Evolutionary conservation across 23 red algal species (phyloP).

Genomic region (Gracilaria vermiculophylla): DNA sequence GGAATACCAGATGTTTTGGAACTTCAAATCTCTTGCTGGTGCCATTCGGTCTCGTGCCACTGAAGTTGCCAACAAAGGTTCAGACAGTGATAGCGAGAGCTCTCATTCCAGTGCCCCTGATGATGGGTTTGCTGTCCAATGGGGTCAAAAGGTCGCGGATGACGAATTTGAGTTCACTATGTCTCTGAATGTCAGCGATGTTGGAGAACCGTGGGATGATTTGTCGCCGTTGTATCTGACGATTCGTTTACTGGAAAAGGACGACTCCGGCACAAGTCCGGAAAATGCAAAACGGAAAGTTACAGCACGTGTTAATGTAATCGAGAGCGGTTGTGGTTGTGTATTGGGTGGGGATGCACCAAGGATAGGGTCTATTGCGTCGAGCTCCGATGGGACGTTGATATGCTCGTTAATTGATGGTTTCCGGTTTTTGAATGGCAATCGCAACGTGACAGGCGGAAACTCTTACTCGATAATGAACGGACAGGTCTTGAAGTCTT

Average conservation of each 20-base stretch:
- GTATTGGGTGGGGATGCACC: constrained; percentile 12
- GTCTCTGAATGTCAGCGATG: background rate
- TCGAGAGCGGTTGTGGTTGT: constrained; percentile 50
- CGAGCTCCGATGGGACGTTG: background rate
- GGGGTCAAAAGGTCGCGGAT: constrained; percentile 11
- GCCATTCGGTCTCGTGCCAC: background rate
- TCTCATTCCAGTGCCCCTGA: constrained; percentile 5
- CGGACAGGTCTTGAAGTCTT: constrained; percentile 14
- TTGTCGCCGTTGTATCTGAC: constrained; percentile 15
- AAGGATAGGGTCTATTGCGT: background rate
- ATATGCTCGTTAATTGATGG: background rate
- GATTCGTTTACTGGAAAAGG: constrained; percentile 36
- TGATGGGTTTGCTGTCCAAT: background rate
- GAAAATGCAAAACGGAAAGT: constrained; percentile 22
- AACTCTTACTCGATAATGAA: constrained; percentile 32
- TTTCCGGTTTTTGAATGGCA: background rate
- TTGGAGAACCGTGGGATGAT: constrained; percentile 18
- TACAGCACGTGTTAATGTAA: constrained; percentile 32
- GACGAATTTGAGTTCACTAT: constrained; percentile 46
- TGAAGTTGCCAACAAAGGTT: constrained; percentile 9
- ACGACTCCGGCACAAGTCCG: background rate
- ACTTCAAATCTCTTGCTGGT: background rate
- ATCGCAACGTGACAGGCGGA: background rate
- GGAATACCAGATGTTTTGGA: constrained; percentile 39
- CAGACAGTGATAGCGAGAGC: constrained; percentile 30